These are phyloP conservation scores for Blastobotrys arbuscula DNA, from an alignment of 1,139 yeast genomes.

Conservation along the genomic window DNA sequence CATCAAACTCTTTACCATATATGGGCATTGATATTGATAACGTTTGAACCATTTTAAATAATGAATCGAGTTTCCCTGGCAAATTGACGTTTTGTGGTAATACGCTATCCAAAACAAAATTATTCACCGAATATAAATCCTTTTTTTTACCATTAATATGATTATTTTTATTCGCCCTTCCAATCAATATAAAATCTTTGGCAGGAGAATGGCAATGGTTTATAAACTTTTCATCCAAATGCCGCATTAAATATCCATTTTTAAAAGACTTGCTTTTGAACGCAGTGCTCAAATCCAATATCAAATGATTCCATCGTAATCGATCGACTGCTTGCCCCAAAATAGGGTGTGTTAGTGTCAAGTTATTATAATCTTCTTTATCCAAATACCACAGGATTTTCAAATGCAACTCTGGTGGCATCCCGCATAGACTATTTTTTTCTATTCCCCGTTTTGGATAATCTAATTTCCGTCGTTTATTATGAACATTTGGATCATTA, in stretches of 20 bases:
- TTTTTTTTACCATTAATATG: not conserved
- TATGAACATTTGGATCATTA: not conserved
- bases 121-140: not conserved
- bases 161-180: not conserved
- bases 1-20: not conserved
- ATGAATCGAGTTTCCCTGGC: conserved; percentile 3
- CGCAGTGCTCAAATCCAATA: conserved; percentile 6
- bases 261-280: not conserved
- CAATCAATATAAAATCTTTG: not conserved
- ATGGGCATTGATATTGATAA: conserved; percentile 5
- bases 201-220: not conserved
- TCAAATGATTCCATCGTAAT: conserved; percentile 6
- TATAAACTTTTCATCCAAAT: not conserved
- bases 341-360: not conserved
- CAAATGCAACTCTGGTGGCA: conserved; percentile 5
- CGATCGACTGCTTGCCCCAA: not conserved
- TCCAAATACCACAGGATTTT: not conserved
- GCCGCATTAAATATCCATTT: not conserved
- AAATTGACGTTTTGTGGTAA: not conserved
- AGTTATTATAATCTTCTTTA: not conserved
- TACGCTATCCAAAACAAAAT: not conserved
- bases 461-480: not conserved
- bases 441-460: too few relatives aligned
- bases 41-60: not conserved
- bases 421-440: not conserved